phyloP scores from a whole-genome alignment of 257 asterid genomes.

The Nicotiana obtusifolia region DNA sequence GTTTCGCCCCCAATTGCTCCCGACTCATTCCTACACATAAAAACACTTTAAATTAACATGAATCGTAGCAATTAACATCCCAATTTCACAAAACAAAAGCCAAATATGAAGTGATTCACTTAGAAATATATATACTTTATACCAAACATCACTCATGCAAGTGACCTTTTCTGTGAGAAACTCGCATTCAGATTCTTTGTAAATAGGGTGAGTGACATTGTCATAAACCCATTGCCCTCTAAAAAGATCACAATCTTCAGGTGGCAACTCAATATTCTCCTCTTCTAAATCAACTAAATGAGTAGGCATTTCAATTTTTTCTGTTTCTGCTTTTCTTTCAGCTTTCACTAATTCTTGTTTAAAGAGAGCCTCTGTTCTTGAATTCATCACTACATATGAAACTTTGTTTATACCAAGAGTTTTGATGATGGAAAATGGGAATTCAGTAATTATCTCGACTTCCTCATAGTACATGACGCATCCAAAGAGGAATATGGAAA shows the following conservation, averaged over 20 bases:
- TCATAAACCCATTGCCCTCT: conserved; percentile 75
- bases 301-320: conserved; percentile 27
- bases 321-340: not conserved
- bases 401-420: conserved; percentile 19
- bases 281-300: conserved; percentile 25
- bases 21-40: no score
- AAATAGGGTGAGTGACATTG: conserved; percentile 49
- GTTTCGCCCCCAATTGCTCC: no score
- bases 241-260: conserved; percentile 62
- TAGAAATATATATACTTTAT: no score
- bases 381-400: not conserved
- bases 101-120: no score
- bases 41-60: no score
- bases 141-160: no score
- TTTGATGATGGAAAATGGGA: conserved; percentile 51
- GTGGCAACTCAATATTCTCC: conserved; percentile 46
- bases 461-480: conserved; percentile 80
- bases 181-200: conserved; percentile 61
- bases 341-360: no score
- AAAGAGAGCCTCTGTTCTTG: no score
- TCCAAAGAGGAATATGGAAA: conserved; percentile 61
- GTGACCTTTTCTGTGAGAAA: conserved; percentile 77
- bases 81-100: no score
- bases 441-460: conserved; percentile 59
- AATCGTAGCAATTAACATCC: no score